These are phyloP conservation scores for Gloeopeniophorella convolvens DNA, from an alignment of 768 basidiomycete species.

Conservation along the genomic window DNA sequence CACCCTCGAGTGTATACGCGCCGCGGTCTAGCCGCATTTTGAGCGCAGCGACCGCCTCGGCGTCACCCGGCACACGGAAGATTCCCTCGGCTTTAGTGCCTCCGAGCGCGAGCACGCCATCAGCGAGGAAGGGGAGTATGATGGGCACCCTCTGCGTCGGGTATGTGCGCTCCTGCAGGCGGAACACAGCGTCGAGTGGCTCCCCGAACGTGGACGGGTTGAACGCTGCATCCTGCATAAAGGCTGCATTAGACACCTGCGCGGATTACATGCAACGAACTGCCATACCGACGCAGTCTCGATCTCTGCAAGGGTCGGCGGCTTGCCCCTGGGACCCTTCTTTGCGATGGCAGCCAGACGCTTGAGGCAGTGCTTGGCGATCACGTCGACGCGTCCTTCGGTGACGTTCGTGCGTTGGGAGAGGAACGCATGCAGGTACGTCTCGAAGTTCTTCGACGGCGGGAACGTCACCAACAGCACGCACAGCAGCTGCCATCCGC, in stretches of 20 bases:
- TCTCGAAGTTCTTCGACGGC: conserved; percentile 89
- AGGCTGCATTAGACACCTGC: conserved; percentile 8
- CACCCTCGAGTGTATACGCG: conserved; percentile 82
- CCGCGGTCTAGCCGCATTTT: conserved; percentile 88
- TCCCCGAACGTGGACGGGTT: conserved; percentile 93
- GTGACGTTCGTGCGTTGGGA: conserved; percentile 57
- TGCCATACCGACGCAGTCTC: conserved; percentile 79
- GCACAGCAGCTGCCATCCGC: conserved; percentile 90
- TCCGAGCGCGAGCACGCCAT: conserved; percentile 84
- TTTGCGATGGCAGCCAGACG: conserved; percentile 67
- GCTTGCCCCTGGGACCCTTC: conserved; percentile 82
- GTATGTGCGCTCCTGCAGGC: conserved; percentile 81
- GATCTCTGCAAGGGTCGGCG: conserved; percentile 78
- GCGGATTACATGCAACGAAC: neutral
- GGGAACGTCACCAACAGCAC: conserved; percentile 89
- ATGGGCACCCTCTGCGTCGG: conserved; percentile 82
- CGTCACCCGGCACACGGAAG: conserved; percentile 89
- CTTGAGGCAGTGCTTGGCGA: conserved; percentile 88
- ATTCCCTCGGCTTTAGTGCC: conserved; percentile 85
- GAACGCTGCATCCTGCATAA: conserved; percentile 77
- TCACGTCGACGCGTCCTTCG: conserved; percentile 77
- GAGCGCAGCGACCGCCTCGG: conserved; percentile 80
- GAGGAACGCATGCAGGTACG: conserved; percentile 76
- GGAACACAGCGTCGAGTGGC: conserved; percentile 75
- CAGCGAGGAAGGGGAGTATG: conserved; percentile 88